Evolutionary conservation across 192 early-diverging fungal species (phyloP), one percentile per base, ranked within the genome.

Genomic region (Coemansia aciculifera): DNA sequence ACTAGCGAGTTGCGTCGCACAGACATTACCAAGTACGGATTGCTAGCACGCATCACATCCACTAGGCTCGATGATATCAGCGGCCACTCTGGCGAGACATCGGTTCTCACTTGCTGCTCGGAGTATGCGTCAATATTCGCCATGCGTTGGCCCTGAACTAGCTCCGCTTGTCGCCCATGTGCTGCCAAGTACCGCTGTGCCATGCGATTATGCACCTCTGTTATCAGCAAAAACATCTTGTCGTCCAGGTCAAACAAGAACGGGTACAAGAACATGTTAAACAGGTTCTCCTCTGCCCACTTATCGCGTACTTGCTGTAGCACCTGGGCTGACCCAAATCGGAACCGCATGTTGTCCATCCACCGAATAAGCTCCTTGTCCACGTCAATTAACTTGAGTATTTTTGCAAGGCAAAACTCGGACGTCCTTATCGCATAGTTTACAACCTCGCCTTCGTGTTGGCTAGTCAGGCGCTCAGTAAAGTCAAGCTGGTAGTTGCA

Each of bases 1-100:
- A 97, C 87, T 39, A 96, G 75, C 62, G 77, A 74, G 42, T 77
- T 71, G 32, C 95, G 81, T 10, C 89, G 84, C 13, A 97, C 79
- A 19, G 92, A 89, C 40, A 97, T 73, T 9, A 97, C 88, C 15
- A 97, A 74, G 64, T 89, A 95, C 11, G 94, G 95, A 13, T 38
- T 67, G 36, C 54, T 60, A 9, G 73, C 77, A 3, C 48, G 34
- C 11, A 59, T 34, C 46, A 75, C 73, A 3, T 36, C 67, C 3
- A 23, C n/a, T n/a, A 13, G 24, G 29, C 65, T 68, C 1, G 76
- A 68, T 15, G 73, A 23, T 52, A 78, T 64, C 32, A 78, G 64
- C 27, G 67, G 76, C 81, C 81, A 83, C 48, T 69, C 70, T 15
- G 81, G 67, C 24, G 12, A 10, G 3, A 65, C 31, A n/a, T 56